A percentile compares a stretch with the other conserved stretches of the same genome.
phyloP scores from a whole-genome alignment of 2,329 filamentous ascomycete species.

The Thyridium curvatum region DNA sequence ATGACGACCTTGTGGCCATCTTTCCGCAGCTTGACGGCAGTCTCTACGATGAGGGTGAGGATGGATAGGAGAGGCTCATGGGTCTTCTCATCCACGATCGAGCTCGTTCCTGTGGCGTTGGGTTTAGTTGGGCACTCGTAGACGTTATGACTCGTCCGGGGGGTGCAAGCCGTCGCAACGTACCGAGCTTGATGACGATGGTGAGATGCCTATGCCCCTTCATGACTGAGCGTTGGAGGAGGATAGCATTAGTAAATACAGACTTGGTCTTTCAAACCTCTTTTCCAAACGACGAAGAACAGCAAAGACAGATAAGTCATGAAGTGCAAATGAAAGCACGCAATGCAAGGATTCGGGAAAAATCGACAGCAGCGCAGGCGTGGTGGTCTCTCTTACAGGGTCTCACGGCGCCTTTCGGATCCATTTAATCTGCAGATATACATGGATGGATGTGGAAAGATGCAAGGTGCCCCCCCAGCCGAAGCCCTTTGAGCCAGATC shows the following conservation, averaged over 20 bases:
- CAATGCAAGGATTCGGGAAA: no score
- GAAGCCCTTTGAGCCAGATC: neutral
- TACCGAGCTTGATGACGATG: conserved; percentile 85
- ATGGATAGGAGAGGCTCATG: conserved; percentile 91
- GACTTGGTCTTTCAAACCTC: no score
- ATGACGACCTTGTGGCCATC: conserved; percentile 94
- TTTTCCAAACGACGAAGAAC: no score
- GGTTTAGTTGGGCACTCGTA: neutral
- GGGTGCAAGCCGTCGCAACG: conserved; percentile 16
- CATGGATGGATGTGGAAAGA: neutral
- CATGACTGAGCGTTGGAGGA: conserved; percentile 41
- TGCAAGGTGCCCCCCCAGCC: no score
- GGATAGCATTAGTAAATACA: no score
- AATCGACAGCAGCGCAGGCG: no score
- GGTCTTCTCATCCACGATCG: conserved; percentile 95
- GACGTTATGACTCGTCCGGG: neutral
- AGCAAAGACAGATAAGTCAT: no score
- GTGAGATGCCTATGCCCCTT: conserved; percentile 61
- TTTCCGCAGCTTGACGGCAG: conserved; percentile 76
- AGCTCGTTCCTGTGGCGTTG: conserved; percentile 71
- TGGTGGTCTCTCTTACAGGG: conserved; percentile 1
- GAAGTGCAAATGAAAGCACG: no score
- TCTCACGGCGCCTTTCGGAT: conserved; percentile 1
- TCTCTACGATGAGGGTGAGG: conserved; percentile 88
- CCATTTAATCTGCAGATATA: neutral